Base-by-base conservation (phyloP, 2,329 filamentous ascomycete species). In the Aspergillus candidus region DNA sequence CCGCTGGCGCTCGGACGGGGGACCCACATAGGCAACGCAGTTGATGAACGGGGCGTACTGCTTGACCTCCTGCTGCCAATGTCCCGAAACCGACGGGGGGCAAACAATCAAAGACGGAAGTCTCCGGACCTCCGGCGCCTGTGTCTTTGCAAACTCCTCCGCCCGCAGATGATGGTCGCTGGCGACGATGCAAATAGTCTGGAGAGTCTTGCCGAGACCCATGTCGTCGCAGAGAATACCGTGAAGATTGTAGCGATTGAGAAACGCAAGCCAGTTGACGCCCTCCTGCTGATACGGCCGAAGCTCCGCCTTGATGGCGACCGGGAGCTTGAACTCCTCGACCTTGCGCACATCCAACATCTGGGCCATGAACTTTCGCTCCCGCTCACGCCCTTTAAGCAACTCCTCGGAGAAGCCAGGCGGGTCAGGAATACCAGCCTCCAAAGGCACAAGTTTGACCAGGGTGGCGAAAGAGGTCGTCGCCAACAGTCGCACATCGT, bases 151-250 rank as follows among this genome's bases (percentile, higher is more conserved):
- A 63, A 84, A 97, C 61, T 97, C 89, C 60, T 96, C 88, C 0
- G 88, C 88, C 48, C 93, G 83, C 61, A 94, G 76, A 64, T 98
- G 91, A 62, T 98, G 93, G 63, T 98, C 93, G 68, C 90, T 97
- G 8, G 93, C 91, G 35, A 98, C 90, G 59, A 98, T 98, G 67
- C 93, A 98, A 15, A 98, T 80, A 0, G 94, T 98, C 66, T 98
- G 93, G 10, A 98, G 72, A 1, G 93, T 98, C 72, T 98, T 98
- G 39, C 93, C 93, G 22, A 98, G 84, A 60, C 93, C 93, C 93
- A 98, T 98, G 65, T 98, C 93, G 60, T 98, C 93, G 63, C 93
- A 98, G 47, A 98, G 86, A 66, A 98, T 96, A 38, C 93, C 93
- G 57, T 98, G 94, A 1, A 98, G 80, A 59, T 98, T 91, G 63